phyloP scores from a whole-genome alignment of 1,284 basidiomycete species.

The Rhizoctonia solani region DNA sequence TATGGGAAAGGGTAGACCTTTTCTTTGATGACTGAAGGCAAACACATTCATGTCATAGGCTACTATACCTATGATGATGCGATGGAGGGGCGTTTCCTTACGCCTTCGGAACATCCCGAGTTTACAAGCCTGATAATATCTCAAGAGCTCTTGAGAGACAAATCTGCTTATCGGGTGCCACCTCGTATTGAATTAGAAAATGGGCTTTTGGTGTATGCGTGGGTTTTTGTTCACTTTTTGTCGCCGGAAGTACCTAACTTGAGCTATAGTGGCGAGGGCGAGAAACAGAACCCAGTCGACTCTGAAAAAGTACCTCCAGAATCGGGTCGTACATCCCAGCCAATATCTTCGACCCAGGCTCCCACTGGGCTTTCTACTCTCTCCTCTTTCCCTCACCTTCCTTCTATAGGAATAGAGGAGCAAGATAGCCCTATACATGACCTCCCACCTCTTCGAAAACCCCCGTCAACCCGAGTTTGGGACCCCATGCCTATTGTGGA shows the following conservation, averaged over 20 bases:
- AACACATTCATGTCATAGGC: constrained; percentile 29
- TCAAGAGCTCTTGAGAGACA: neutral
- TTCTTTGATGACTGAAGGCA: constrained; percentile 18
- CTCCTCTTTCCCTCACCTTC: neutral
- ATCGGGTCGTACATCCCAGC: constrained; percentile 3
- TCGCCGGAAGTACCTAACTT: neutral
- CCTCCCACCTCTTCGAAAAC: no score
- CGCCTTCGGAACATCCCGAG: constrained; percentile 18
- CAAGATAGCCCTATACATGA: neutral
- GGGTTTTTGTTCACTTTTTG: neutral
- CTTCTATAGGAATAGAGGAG: neutral
- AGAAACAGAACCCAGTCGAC: neutral
- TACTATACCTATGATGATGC: constrained; percentile 33
- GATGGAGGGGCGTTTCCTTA: constrained; percentile 22
- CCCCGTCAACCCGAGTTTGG: no score
- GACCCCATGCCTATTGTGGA: no score
- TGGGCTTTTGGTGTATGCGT: constrained; percentile 16
- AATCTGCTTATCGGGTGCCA: constrained; percentile 19
- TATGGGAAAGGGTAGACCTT: neutral
- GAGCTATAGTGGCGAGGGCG: constrained; percentile 21
- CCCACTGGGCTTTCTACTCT: no score
- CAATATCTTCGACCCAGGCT: neutral
- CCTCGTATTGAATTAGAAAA: constrained; percentile 15
- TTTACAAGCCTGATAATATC: constrained; percentile 14
- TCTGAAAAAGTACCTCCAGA: neutral